Base-by-base conservation (phyloP, 257 asterid genomes). In the Leonotis leonurus region DNA sequence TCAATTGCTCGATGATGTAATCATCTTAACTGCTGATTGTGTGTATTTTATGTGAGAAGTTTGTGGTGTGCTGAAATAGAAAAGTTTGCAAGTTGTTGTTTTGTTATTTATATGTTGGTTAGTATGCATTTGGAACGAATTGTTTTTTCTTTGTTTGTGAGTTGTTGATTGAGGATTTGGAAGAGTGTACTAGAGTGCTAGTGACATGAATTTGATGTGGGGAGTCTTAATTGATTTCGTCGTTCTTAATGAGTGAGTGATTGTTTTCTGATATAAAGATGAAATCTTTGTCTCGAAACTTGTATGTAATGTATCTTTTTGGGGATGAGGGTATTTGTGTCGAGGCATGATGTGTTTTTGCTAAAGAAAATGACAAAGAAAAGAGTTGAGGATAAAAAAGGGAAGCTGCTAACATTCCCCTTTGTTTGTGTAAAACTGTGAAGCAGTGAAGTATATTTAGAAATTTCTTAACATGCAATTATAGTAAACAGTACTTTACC, bases 1-100 rank as follows among this genome's bases (percentile, higher is more conserved):
- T 70, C 92, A 84, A 64, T 71, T 92, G 78, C 82, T 92, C 26
- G 95, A 92, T 58, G 95, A 83, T 74, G 98, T 92, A 84, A 67
- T 0, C 22, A 46, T 39, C 39, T 48, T 65, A 35, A 12, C 59
- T 62, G 43, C 60, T 66, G 41, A 56, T 49, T 57, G 21, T 33
- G 11, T 32, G 14, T 22, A 20, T 63, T 46, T 46, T 27, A 2
- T 30, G 25, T 14, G 10, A 17, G 51, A 70, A 24, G 21, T 26
- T 63, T 65, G 17, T 59, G 22, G 24, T 68, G 60, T 0, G 5
- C 33, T 12, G 20, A 30, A 30, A 8, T 41, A 4, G 25, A 4
- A n/a, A 1, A 43, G 11, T 65, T 4, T 13, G 8, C 12, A 26
- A 56, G 29, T n/a, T n/a, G n/a, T n/a, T 25, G 20, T 59, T 33